Evolutionary conservation across 1,284 basidiomycete genomes (phyloP).

Genomic region (Coniophora puteana): DNA sequence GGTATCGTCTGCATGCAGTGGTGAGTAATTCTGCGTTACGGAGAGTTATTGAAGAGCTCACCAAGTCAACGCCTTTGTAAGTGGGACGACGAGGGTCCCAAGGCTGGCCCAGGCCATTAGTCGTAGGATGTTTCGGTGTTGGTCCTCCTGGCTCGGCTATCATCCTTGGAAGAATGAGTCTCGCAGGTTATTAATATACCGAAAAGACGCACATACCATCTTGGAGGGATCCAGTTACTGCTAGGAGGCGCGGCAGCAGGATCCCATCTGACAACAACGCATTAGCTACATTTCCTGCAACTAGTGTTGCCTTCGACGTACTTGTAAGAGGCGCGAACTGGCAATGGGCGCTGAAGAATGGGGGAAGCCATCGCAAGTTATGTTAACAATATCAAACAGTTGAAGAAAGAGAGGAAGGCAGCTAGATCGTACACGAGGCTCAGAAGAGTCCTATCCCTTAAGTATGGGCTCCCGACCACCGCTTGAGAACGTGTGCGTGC

Average conservation of each 20-base stretch:
- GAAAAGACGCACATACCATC: slow-evolving; percentile 11
- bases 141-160: slow-evolving; percentile 8
- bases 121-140: not conserved
- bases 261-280: slow-evolving; percentile 19
- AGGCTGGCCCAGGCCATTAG: slow-evolving; percentile 22
- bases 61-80: slow-evolving; percentile 22
- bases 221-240: slow-evolving; percentile 23
- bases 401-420: no score
- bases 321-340: no score
- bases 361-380: no score
- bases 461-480: no score
- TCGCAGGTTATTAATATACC: not conserved
- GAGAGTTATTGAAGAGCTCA: slow-evolving; percentile 2
- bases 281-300: no score
- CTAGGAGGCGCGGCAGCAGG: slow-evolving; percentile 16
- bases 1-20: slow-evolving; percentile 15
- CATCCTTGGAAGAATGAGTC: slow-evolving; percentile 15
- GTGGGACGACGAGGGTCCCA: slow-evolving; percentile 18
- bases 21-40: not conserved
- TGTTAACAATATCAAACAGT: no score
- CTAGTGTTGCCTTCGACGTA: no score
- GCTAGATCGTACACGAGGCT: no score
- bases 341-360: no score
- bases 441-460: no score
- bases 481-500: no score